Conservation (phyloP, 805 yeast genomes). For the Candida manassasensis region DNA sequence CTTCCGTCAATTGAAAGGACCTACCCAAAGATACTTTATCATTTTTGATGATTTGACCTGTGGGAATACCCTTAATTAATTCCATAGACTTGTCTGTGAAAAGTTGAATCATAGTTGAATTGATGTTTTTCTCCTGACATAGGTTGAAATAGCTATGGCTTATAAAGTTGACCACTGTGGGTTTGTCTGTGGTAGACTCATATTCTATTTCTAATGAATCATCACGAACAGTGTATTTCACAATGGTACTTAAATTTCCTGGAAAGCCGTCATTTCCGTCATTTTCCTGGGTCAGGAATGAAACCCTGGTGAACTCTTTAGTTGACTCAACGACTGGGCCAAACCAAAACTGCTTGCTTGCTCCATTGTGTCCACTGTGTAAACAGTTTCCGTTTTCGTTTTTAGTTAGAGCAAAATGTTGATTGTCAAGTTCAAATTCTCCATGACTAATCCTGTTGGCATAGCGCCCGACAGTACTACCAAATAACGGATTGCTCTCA, state of each 20-base stretch:
- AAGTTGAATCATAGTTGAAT: conserved; percentile 30
- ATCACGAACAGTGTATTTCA: conserved; percentile 41
- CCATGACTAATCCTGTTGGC: conserved; percentile 57
- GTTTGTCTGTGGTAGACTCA: conserved; percentile 32
- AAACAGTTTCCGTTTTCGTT: conserved; percentile 41
- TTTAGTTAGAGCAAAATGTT: conserved; percentile 34
- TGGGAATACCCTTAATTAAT: conserved; percentile 37
- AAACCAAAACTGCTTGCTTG: conserved; percentile 44
- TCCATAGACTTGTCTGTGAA: conserved; percentile 25
- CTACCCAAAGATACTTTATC: conserved; percentile 18
- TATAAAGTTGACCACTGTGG: conserved; percentile 53
- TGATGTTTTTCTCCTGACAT: conserved; percentile 22
- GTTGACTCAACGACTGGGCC: conserved; percentile 48
- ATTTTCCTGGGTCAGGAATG: conserved; percentile 39
- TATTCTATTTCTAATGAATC: conserved; percentile 46
- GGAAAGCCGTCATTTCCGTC: conserved; percentile 58
- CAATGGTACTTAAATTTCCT: conserved; percentile 45
- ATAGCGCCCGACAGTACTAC: conserved; percentile 61
- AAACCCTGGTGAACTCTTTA: conserved; percentile 26
- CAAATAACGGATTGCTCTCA: conserved; percentile 47
- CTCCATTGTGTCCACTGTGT: conserved; percentile 55
- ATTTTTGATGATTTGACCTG: conserved; percentile 37
- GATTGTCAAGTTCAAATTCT: conserved; percentile 35
- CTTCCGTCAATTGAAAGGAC: conserved; percentile 14
- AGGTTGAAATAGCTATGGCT: conserved; percentile 63